These are phyloP conservation scores for Leavenworthia alabamica DNA, from an alignment of 345 rosid genomes.

Conservation along the genomic window DNA sequence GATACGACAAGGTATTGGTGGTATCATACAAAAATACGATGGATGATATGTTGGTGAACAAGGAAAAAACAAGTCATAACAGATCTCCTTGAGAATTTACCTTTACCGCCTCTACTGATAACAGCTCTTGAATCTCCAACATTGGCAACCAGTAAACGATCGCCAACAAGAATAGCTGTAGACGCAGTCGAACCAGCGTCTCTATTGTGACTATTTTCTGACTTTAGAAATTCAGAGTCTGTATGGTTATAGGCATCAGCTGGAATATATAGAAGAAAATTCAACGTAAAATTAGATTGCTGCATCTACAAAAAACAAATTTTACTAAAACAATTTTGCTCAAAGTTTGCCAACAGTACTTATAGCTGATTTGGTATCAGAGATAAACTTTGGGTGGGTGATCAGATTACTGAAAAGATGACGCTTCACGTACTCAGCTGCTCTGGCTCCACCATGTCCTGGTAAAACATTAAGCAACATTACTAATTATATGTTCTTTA, in stretches of 20 bases:
- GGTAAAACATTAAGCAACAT: constrained; percentile 4
- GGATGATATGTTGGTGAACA: too few species aligned
- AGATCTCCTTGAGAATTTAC: constrained; percentile 29
- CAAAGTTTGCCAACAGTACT: constrained; percentile 33
- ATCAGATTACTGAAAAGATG: constrained; percentile 90
- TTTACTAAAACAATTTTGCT: not conserved
- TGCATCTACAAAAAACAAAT: constrained; percentile 3
- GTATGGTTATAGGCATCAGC: constrained; percentile 89
- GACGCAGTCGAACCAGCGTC: constrained; percentile 99
- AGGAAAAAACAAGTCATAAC: not conserved
- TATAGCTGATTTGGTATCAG: constrained; percentile 94
- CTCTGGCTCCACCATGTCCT: constrained; percentile 99
- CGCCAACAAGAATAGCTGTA: constrained; percentile 84
- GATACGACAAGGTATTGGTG: not conserved
- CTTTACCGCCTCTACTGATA: constrained; percentile 82
- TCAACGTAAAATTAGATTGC: constrained; percentile 5
- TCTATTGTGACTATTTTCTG: constrained; percentile 75
- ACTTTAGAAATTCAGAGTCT: constrained; percentile 82
- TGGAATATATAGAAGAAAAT: constrained; percentile 23
- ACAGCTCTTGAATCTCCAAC: constrained; percentile 99
- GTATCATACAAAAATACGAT: not conserved
- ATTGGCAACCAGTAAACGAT: constrained; percentile 85
- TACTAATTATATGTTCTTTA: not conserved
- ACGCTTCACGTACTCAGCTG: constrained; percentile 94
- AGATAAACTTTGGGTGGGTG: constrained; percentile 84